Percentiles rank a stretch among this genome's conserved stretches.
phyloP scores from a whole-genome alignment of 2,329 filamentous ascomycete species.

The Onygenales sp. region DNA sequence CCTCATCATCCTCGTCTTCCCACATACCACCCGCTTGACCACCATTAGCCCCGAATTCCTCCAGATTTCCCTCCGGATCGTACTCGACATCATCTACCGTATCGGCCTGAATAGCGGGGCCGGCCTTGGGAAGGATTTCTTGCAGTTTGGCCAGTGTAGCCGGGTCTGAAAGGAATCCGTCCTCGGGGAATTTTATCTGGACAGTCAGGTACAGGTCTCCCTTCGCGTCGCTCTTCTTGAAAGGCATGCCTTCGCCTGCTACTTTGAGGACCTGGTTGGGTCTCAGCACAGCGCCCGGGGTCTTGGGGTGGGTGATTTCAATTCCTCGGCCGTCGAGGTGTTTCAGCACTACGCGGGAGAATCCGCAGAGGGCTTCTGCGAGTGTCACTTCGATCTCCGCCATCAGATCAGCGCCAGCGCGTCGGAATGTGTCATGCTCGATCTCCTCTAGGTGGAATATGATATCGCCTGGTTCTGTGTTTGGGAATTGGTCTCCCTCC shows the following conservation, averaged over 20 bases:
- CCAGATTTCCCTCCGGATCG: constrained; percentile 71
- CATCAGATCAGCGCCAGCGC: constrained; percentile 74
- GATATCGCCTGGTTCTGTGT: constrained; percentile 84
- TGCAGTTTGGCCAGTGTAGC: constrained; percentile 59
- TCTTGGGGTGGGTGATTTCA: constrained; percentile 63
- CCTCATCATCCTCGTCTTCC: constrained; percentile 41
- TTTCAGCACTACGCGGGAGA: constrained; percentile 80
- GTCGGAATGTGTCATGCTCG: constrained; percentile 69
- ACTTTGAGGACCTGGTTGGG: constrained; percentile 82
- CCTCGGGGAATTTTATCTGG: constrained; percentile 78
- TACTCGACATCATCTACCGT: constrained; percentile 81
- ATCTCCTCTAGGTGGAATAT: constrained; percentile 80
- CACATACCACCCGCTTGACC: constrained; percentile 33
- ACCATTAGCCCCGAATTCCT: constrained; percentile 49
- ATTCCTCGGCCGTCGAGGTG: constrained; percentile 93
- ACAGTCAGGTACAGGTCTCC: constrained; percentile 84
- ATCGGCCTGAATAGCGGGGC: constrained; percentile 55
- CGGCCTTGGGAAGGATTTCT: constrained; percentile 62
- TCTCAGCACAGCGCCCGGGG: constrained; percentile 68
- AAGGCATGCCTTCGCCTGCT: constrained; percentile 84
- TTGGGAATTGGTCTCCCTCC: constrained; percentile 86
- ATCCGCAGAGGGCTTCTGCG: constrained; percentile 75
- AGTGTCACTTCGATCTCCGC: constrained; percentile 74
- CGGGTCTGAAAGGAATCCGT: constrained; percentile 71
- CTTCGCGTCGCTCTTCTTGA: constrained; percentile 71